A percentile compares a stretch with the other conserved stretches of the same genome.
phyloP scores from a whole-genome alignment of 2,329 filamentous ascomycete genomes.

The Biscogniauxia mediterranea region DNA sequence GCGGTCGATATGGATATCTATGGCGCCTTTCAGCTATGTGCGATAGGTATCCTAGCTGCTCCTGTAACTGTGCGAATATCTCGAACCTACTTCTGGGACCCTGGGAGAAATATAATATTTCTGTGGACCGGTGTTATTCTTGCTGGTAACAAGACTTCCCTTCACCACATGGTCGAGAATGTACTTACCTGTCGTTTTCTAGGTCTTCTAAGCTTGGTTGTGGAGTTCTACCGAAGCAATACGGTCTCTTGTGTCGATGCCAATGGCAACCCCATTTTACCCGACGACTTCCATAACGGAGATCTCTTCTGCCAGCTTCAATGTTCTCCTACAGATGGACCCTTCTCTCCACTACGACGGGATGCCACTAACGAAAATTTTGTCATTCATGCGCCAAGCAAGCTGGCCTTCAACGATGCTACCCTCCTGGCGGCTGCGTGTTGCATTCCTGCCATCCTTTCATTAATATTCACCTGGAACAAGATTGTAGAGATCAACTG shows the following conservation, averaged over 20 bases:
- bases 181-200: background rate
- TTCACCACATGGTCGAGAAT: background rate
- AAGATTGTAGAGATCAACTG: conserved; percentile 64
- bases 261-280: conserved; percentile 35
- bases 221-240: conserved; percentile 61
- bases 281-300: conserved; percentile 44
- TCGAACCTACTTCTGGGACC: conserved; percentile 61
- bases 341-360: conserved; percentile 53
- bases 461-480: conserved; percentile 58
- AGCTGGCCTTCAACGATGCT: conserved; percentile 56
- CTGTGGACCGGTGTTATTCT: conserved; percentile 62
- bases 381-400: conserved; percentile 56
- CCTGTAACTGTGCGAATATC: conserved; percentile 62
- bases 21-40: conserved; percentile 65
- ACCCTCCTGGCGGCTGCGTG: conserved; percentile 63
- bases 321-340: conserved; percentile 39
- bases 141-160: conserved; percentile 43
- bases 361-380: conserved; percentile 60
- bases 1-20: conserved; percentile 68
- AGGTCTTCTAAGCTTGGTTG: conserved; percentile 59
- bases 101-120: conserved; percentile 65
- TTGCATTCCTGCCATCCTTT: conserved; percentile 63
- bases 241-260: conserved; percentile 44
- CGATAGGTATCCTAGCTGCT: conserved; percentile 63
- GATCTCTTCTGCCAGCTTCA: conserved; percentile 45